Evolutionary conservation across 805 yeast species (phyloP), one percentile per base, ranked within the genome.

Genomic region (Wickerhamiella parazyma): DNA sequence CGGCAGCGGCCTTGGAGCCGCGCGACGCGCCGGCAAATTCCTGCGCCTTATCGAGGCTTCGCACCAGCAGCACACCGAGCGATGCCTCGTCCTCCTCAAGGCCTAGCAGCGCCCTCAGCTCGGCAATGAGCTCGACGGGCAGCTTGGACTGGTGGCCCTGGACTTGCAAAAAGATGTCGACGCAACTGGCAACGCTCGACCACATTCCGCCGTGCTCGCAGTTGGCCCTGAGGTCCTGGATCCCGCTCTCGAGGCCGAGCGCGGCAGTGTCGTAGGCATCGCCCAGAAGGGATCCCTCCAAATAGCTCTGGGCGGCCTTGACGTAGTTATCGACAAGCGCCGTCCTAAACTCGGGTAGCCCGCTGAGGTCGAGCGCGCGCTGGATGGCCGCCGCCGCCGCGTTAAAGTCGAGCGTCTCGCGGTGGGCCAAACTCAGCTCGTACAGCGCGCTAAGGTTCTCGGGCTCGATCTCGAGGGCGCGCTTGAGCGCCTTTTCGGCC

Each of bases 401-500:
- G 1, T 71, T 76, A 59, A 65, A 85, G 41, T 80, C 80, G 3
- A 80, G 79, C 54, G 80, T 67, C 33, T 72, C 73, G 24, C 80
- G 67, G 20, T 73, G 68, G 1, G 80, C 77, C 17, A 71, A 63
- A 0, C 94, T 91, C 31, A 81, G 63, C 59, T 82, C 69, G 55
- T 80, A 84, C 33, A 63, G 61, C 0, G 82, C 78, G 39, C 74
- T 69, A 78, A 83, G 75, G 41, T 73, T 71, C 1, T 63, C 60
- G 0, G 73, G 69, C 25, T 73, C 71, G 5, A 80, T 51, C 31
- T 68, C 68, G 36, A 75, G 54, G 0, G 87, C 84, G 46, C 76
- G 76, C 24, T 66, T 67, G 53, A 86, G 81, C 1, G 91, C 96
- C 59, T 82, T 86, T 8, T 73, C 67, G 0, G 95, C 84, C 2